phyloP scores from a whole-genome alignment of 345 rosid species.

The Reutealis trisperma region DNA sequence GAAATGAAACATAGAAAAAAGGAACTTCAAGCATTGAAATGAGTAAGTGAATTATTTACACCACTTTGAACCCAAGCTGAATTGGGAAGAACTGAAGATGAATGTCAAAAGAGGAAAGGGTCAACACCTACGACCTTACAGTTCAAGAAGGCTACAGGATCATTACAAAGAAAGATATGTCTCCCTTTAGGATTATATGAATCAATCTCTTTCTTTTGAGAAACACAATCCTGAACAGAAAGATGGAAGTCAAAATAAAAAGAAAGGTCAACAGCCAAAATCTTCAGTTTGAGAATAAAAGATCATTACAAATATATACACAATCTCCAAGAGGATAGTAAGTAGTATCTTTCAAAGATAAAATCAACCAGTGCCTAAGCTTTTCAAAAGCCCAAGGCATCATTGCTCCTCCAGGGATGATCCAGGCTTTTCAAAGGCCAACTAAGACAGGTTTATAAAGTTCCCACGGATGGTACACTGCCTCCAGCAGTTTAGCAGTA shows the following conservation, averaged over 20 bases:
- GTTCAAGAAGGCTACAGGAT: not conserved
- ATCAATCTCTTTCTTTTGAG: slow-evolving; percentile 10
- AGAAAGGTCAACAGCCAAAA: slow-evolving; percentile 11
- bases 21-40: not conserved
- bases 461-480: slow-evolving; percentile 7
- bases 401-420: not conserved
- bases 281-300: not conserved
- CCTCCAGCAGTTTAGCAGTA: slow-evolving; percentile 8
- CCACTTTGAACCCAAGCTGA: slow-evolving; percentile 2
- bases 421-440: not conserved
- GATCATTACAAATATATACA: not conserved
- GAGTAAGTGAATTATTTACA: slow-evolving; percentile 10
- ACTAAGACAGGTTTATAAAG: not conserved
- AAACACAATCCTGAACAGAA: slow-evolving; percentile 10
- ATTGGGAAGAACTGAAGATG: not conserved
- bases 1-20: not conserved
- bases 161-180: not conserved
- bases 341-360: not conserved
- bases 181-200: not conserved
- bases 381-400: not conserved
- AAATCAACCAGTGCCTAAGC: not conserved
- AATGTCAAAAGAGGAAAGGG: not conserved
- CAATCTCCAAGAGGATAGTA: not conserved
- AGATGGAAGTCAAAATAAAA: not conserved
- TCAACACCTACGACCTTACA: not conserved